phyloP scores from a whole-genome alignment of 225 moss, liverwort and hornwort species.

The Physcomitrium patens region DNA sequence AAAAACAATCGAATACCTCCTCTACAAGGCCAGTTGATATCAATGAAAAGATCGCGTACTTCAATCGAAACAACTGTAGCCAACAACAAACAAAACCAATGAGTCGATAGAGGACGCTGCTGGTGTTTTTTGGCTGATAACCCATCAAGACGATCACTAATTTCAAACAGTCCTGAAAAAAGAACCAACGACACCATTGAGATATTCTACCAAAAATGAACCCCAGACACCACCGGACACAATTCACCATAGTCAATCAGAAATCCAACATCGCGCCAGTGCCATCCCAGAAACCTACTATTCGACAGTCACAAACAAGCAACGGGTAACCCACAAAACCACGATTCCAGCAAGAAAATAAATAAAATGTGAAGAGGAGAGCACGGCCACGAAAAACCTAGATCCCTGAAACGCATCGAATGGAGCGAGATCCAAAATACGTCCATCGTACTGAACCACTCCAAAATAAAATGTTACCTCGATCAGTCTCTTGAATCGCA shows the following conservation, averaged over 20 bases:
- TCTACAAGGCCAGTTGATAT: not conserved
- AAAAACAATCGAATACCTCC: not conserved
- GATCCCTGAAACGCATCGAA: not conserved
- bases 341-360: not conserved
- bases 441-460: not conserved
- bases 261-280: conserved; percentile 1
- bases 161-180: not conserved
- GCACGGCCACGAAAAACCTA: not conserved
- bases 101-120: not conserved
- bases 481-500: too few relatives aligned
- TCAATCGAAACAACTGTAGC: conserved; percentile 16
- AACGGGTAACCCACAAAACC: not conserved
- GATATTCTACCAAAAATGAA: not conserved
- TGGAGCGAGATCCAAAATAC: conserved; percentile 1
- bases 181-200: not conserved
- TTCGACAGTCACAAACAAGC: not conserved
- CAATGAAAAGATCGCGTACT: not conserved
- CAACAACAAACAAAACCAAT: not conserved
- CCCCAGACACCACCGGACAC: not conserved
- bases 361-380: not conserved
- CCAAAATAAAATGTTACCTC: too few relatives aligned
- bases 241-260: not conserved
- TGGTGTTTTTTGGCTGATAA: not conserved
- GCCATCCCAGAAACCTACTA: not conserved
- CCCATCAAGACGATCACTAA: conserved; percentile 8